Evolutionary conservation across 164 flowering plant species (phyloP).

Genomic region (Vitis amurensis): DNA sequence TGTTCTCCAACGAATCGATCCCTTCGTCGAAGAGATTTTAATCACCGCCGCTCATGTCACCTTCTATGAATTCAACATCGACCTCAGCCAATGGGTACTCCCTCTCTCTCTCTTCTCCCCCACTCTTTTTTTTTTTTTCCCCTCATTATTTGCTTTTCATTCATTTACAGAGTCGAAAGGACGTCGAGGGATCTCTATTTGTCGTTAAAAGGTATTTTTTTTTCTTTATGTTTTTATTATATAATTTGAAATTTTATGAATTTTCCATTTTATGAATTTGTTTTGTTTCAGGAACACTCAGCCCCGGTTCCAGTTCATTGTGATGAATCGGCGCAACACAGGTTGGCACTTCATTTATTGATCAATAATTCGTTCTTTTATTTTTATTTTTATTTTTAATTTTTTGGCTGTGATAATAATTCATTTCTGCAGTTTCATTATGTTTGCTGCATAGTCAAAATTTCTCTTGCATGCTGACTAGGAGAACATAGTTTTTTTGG

Average conservation of each 20-base stretch:
- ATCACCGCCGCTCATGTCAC: conserved; percentile 93
- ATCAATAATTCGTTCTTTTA: not conserved
- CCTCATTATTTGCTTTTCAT: not conserved
- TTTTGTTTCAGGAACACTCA: conserved; percentile 65
- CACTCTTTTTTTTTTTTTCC: not conserved
- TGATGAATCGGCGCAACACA: conserved; percentile 87
- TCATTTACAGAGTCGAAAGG: conserved; percentile 78
- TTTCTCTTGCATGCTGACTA: no score
- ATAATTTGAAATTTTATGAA: not conserved
- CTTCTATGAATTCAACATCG: conserved; percentile 88
- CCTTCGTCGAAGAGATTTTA: conserved; percentile 81
- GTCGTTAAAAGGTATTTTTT: conserved; percentile 71
- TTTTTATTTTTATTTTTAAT: no score
- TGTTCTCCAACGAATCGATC: conserved; percentile 87
- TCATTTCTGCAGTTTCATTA: not conserved
- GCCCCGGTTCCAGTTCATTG: conserved; percentile 90
- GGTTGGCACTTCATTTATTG: conserved; percentile 33
- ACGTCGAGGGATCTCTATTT: conserved; percentile 87
- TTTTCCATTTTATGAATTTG: not conserved
- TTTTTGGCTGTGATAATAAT: not conserved
- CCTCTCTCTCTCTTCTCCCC: not conserved
- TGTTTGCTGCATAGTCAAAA: not conserved
- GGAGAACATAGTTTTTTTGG: no score
- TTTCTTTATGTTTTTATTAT: not conserved
- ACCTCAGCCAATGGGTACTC: conserved; percentile 75